phyloP scores from a whole-genome alignment of 148 eudicot genomes.

The Persicaria maculosa region DNA sequence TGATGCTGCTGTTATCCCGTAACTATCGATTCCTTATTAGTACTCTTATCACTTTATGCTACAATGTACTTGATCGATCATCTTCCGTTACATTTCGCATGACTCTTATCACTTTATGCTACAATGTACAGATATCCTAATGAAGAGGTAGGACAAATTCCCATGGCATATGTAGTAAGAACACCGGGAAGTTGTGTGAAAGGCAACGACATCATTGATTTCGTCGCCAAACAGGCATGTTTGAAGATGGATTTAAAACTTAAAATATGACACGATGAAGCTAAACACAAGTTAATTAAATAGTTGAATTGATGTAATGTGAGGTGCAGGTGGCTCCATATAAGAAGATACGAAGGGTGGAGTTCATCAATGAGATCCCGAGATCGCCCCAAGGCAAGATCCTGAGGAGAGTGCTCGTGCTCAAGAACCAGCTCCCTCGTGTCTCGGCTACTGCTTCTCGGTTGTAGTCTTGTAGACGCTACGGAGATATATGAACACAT shows the following conservation, averaged over 20 bases:
- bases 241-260: background rate
- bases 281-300: background rate
- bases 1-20: constrained; percentile 37
- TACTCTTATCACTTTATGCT: background rate
- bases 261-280: too few species aligned
- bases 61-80: background rate
- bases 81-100: background rate
- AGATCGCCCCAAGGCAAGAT: constrained; percentile 82
- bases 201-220: constrained; percentile 19
- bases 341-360: constrained; percentile 26
- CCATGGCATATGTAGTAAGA: constrained; percentile 35
- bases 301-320: background rate
- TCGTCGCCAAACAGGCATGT: constrained; percentile 29
- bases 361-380: constrained; percentile 47
- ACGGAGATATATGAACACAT: background rate
- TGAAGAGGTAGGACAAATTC: constrained; percentile 34
- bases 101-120: too few species aligned
- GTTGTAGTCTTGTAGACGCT: background rate
- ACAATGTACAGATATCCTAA: constrained; percentile 27
- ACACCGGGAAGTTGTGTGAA: constrained; percentile 19
- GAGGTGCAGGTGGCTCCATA: constrained; percentile 29
- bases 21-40: background rate
- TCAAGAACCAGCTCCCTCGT: background rate
- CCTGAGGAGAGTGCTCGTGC: constrained; percentile 60
- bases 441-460: constrained; percentile 20